Percentiles rank a stretch among this genome's conserved stretches.
Evolutionary conservation across 306 rosid species (phyloP).

Genomic region (Dalbergia cochinchinensis): DNA sequence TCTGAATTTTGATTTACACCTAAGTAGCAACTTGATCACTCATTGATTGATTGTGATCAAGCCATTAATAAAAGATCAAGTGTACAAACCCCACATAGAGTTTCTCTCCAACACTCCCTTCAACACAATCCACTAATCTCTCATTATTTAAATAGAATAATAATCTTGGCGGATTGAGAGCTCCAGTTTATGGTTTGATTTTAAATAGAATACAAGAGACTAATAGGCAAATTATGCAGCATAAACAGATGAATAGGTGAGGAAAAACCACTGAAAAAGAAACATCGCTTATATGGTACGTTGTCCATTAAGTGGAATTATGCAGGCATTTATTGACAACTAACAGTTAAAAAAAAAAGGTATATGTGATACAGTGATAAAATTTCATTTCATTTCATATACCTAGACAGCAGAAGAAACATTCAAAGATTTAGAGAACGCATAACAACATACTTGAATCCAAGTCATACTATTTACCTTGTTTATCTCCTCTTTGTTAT

Average conservation of each 20-base stretch:
- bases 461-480: conserved; percentile 61
- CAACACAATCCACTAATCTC: no score
- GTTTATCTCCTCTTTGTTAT: conserved; percentile 94
- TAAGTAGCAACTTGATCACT: no score
- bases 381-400: conserved; percentile 26
- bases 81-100: no score
- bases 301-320: no score
- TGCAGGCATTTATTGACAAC: conserved; percentile 6
- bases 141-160: no score
- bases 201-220: not conserved
- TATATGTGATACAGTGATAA: not conserved
- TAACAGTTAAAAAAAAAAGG: not conserved
- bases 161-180: no score
- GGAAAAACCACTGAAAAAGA: conserved; percentile 19
- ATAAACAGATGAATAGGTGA: not conserved
- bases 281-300: not conserved
- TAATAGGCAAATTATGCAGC: conserved; percentile 8
- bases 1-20: no score
- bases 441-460: conserved; percentile 32
- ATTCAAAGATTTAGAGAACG: conserved; percentile 39
- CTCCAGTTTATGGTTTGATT: no score
- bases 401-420: conserved; percentile 19
- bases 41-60: no score
- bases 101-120: no score
- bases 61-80: no score